phyloP scores from a whole-genome alignment of 768 basidiomycete genomes.

The Suillus bovinus region DNA sequence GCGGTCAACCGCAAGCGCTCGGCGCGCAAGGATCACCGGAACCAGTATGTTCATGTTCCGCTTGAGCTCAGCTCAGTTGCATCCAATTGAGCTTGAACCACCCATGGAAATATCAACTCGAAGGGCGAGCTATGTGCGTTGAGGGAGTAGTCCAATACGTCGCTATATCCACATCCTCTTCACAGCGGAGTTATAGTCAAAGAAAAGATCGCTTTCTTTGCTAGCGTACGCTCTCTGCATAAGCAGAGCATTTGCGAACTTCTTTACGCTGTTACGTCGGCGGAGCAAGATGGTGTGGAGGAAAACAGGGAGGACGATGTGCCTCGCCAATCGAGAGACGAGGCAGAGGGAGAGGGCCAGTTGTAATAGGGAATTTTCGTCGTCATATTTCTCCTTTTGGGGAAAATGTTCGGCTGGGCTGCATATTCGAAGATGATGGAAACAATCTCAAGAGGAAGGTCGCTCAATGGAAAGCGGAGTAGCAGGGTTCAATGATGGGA shows the following conservation, averaged over 20 bases:
- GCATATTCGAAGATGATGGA: conserved; percentile 36
- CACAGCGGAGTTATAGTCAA: neutral
- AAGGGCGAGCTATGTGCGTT: too few relatives aligned
- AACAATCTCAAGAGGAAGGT: conserved; percentile 37
- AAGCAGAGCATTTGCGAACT: neutral
- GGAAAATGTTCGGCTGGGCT: conserved; percentile 22
- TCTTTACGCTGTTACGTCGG: neutral
- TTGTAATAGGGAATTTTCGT: conserved; percentile 17
- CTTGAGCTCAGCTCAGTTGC: too few relatives aligned
- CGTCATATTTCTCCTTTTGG: neutral
- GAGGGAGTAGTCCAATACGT: too few relatives aligned
- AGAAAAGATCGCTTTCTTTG: neutral
- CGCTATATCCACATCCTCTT: neutral
- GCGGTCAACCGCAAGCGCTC: neutral
- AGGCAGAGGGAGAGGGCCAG: conserved; percentile 33
- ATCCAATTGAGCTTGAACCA: too few relatives aligned
- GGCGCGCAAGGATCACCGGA: neutral
- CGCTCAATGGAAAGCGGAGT: conserved; percentile 17
- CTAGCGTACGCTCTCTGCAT: neutral
- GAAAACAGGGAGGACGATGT: conserved; percentile 17
- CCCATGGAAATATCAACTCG: too few relatives aligned
- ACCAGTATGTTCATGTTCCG: neutral
- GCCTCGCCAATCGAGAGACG: conserved; percentile 36
- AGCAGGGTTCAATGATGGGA: neutral
- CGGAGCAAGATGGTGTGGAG: conserved; percentile 25